These are phyloP conservation scores for Eremomyces bilateralis DNA, from an alignment of 495 filamentous ascomycete species.

Conservation along the genomic window DNA sequence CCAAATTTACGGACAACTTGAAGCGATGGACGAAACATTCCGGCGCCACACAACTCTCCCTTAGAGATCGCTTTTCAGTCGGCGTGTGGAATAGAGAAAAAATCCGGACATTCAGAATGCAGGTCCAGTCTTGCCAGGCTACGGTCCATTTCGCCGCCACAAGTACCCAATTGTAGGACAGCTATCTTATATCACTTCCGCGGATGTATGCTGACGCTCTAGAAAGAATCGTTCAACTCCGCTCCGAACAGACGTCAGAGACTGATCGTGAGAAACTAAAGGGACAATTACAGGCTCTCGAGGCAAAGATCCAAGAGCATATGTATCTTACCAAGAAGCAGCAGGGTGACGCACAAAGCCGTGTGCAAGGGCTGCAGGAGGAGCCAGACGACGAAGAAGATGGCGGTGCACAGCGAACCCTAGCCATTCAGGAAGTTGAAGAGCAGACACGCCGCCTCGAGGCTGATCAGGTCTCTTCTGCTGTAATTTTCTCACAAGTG, in stretches of 20 bases:
- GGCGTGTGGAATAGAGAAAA: slow-evolving; percentile 4
- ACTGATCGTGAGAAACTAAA: background rate
- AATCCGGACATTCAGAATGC: slow-evolving; percentile 1
- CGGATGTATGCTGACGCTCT: background rate
- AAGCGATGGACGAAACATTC: slow-evolving; percentile 4
- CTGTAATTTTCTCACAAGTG: background rate
- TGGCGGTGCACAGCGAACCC: background rate
- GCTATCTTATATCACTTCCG: background rate
- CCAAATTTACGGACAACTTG: slow-evolving; percentile 2
- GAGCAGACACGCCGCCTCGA: background rate
- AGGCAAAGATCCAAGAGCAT: background rate
- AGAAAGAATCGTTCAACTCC: background rate
- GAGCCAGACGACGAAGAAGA: background rate
- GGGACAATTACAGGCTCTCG: background rate
- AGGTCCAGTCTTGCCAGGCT: slow-evolving; percentile 1
- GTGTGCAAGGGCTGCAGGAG: background rate
- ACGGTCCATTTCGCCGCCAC: background rate
- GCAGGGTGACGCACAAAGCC: background rate
- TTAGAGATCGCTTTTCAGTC: slow-evolving; percentile 2
- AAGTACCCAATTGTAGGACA: background rate
- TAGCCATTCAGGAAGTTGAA: slow-evolving; percentile 1
- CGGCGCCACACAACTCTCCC: slow-evolving; percentile 1
- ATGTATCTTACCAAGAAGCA: background rate
- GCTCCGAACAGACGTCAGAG: background rate
- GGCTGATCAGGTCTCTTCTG: slow-evolving; percentile 1